Conservation (phyloP, 768 basidiomycete genomes). For the Lactarius akahatsu region DNA sequence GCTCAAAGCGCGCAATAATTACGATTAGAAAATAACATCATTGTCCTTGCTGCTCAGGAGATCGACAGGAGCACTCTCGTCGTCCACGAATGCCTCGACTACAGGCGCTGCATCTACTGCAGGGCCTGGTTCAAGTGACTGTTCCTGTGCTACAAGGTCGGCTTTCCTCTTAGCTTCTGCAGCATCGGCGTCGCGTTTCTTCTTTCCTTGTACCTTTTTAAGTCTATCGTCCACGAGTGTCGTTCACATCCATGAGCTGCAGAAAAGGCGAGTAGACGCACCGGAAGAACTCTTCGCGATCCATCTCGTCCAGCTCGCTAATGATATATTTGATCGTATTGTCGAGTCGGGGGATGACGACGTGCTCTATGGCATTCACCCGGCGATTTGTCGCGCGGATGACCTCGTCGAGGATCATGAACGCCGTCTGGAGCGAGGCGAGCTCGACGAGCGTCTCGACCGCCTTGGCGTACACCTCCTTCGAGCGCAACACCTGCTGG, state of each 20-base stretch:
- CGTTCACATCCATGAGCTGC: background rate
- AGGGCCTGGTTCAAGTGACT: slow-evolving; percentile 17
- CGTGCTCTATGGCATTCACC: slow-evolving; percentile 98
- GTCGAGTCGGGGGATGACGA: slow-evolving; percentile 91
- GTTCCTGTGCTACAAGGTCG: slow-evolving; percentile 23
- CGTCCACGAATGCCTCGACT: slow-evolving; percentile 29
- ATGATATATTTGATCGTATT: slow-evolving; percentile 98
- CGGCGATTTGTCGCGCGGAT: slow-evolving; percentile 99
- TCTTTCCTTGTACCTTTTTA: slow-evolving; percentile 97
- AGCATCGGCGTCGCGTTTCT: slow-evolving; percentile 70
- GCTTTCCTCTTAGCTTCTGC: slow-evolving; percentile 32
- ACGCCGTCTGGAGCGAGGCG: slow-evolving; percentile 95
- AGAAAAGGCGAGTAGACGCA: slow-evolving; percentile 35
- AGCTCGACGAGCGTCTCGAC: slow-evolving; percentile 96
- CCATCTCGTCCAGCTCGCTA: slow-evolving; percentile 98
- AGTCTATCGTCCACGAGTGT: slow-evolving; percentile 48
- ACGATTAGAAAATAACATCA: slow-evolving; percentile 84
- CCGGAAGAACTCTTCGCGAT: slow-evolving; percentile 94
- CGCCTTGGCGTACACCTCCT: slow-evolving; percentile 97
- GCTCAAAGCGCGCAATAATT: slow-evolving; percentile 16
- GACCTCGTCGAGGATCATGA: slow-evolving; percentile 97
- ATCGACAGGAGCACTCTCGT: slow-evolving; percentile 44
- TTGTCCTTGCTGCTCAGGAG: slow-evolving; percentile 85
- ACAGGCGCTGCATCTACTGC: background rate
- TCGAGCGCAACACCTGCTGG: slow-evolving; percentile 91